Evolutionary conservation across 768 basidiomycete genomes (phyloP).

Genomic region (Agaricus sinodeliciosus): DNA sequence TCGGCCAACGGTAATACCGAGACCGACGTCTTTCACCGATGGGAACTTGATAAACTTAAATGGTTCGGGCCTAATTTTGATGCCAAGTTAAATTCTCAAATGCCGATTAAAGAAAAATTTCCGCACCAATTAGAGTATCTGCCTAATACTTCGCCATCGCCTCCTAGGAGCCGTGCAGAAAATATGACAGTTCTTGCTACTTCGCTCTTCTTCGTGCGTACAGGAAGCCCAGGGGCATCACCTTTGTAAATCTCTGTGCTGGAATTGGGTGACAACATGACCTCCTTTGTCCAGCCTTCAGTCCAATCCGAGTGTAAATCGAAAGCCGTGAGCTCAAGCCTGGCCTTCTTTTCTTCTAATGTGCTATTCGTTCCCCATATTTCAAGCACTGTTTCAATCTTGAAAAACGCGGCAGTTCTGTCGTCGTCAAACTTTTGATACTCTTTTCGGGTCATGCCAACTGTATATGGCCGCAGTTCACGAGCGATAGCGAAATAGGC

Average conservation of each 20-base stretch:
- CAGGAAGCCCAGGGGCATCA: constrained; percentile 64
- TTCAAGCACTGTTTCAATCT: constrained; percentile 61
- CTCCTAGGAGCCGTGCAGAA: constrained; percentile 60
- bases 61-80: constrained; percentile 73
- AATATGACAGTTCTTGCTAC: constrained; percentile 63
- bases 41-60: constrained; percentile 91
- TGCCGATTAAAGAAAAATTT: background rate
- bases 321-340: constrained; percentile 59
- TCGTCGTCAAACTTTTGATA: constrained; percentile 49
- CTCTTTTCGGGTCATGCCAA: constrained; percentile 82
- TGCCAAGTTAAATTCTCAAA: background rate
- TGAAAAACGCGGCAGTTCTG: constrained; percentile 59
- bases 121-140: constrained; percentile 73
- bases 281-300: constrained; percentile 40
- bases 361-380: constrained; percentile 88
- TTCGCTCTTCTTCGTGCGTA: constrained; percentile 58
- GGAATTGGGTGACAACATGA: constrained; percentile 61
- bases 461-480: constrained; percentile 73
- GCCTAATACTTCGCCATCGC: constrained; percentile 49
- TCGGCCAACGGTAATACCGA: constrained; percentile 41
- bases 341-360: constrained; percentile 47
- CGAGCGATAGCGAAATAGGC: constrained; percentile 84
- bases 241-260: constrained; percentile 82
- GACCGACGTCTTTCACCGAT: constrained; percentile 44
- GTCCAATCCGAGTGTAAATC: constrained; percentile 61